phyloP scores from a whole-genome alignment of 805 yeast species.

The Maudiozyma saulgeensis region DNA sequence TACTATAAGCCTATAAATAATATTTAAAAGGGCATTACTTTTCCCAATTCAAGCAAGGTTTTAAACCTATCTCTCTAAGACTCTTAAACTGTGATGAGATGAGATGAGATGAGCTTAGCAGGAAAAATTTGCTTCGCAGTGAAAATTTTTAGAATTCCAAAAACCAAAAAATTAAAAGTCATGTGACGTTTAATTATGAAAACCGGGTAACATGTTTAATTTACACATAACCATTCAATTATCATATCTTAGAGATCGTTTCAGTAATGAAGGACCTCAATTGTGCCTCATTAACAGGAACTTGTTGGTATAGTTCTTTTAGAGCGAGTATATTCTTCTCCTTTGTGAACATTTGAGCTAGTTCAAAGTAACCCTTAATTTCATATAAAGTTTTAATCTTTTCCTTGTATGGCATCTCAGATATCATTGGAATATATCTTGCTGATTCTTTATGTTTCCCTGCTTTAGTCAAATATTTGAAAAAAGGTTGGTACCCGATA shows the following conservation, averaged over 20 bases:
- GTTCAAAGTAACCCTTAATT: slow-evolving; percentile 43
- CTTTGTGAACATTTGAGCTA: slow-evolving; percentile 29
- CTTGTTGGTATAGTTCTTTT: slow-evolving; percentile 14
- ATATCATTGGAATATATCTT: slow-evolving; percentile 46
- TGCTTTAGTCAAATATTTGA: slow-evolving; percentile 39
- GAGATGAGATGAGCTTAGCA: slow-evolving; percentile 17
- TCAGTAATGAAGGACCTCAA: slow-evolving; percentile 17
- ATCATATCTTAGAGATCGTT: slow-evolving; percentile 12
- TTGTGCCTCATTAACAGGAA: slow-evolving; percentile 22
- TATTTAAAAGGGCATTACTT: background rate
- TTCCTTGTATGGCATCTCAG: slow-evolving; percentile 35
- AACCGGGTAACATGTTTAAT: background rate
- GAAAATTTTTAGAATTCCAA: slow-evolving; percentile 18
- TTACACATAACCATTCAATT: background rate
- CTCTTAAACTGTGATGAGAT: background rate
- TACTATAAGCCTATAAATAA: background rate
- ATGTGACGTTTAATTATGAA: background rate
- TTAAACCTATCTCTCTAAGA: background rate
- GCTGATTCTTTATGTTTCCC: slow-evolving; percentile 55
- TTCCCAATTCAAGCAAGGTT: background rate
- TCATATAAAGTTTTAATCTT: slow-evolving; percentile 41
- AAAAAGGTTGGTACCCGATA: slow-evolving; percentile 63
- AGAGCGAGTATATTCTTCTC: slow-evolving; percentile 20
- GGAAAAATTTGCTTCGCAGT: background rate
- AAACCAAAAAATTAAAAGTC: background rate